Evolutionary conservation across 805 yeast genomes (phyloP).

Genomic region (Candida nanaspora): DNA sequence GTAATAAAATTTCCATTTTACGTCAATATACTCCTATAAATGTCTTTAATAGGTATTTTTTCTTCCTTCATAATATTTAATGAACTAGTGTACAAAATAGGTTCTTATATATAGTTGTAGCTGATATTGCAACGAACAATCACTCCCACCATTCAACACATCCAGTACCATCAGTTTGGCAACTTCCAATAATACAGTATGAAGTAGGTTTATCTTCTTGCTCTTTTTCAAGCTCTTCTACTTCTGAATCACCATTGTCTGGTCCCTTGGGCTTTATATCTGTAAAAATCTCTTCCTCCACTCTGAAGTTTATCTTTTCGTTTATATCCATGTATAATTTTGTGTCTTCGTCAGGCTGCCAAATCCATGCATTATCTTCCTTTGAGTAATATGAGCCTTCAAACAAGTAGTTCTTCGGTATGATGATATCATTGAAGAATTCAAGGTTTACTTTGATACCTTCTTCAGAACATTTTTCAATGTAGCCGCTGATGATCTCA

Average conservation of each 20-base stretch:
- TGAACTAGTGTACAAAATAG: too few relatives aligned
- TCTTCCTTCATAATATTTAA: too few relatives aligned
- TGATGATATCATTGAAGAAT: conserved; percentile 86
- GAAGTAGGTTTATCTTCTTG: conserved; percentile 48
- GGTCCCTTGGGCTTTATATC: conserved; percentile 78
- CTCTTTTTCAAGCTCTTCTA: conserved; percentile 15
- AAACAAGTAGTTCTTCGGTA: conserved; percentile 77
- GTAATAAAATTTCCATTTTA: too few relatives aligned
- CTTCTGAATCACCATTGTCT: conserved; percentile 29
- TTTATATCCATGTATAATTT: conserved; percentile 80
- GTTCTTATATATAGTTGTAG: too few relatives aligned
- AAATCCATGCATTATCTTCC: conserved; percentile 91
- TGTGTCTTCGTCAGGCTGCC: conserved; percentile 69
- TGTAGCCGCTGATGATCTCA: conserved; percentile 89
- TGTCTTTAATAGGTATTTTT: too few relatives aligned
- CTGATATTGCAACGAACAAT: too few relatives aligned
- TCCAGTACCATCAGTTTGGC: conserved; percentile 97
- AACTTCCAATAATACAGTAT: conserved; percentile 78
- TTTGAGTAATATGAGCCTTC: conserved; percentile 40
- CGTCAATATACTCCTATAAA: too few relatives aligned
- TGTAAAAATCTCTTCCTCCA: conserved; percentile 82
- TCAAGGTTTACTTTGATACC: conserved; percentile 83
- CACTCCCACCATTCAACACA: conserved; percentile 94
- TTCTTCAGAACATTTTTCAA: conserved; percentile 77
- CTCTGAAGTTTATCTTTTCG: conserved; percentile 85